These are phyloP conservation scores for Mycena olivaceomarginata DNA, from an alignment of 768 basidiomycete genomes.

Conservation along the genomic window DNA sequence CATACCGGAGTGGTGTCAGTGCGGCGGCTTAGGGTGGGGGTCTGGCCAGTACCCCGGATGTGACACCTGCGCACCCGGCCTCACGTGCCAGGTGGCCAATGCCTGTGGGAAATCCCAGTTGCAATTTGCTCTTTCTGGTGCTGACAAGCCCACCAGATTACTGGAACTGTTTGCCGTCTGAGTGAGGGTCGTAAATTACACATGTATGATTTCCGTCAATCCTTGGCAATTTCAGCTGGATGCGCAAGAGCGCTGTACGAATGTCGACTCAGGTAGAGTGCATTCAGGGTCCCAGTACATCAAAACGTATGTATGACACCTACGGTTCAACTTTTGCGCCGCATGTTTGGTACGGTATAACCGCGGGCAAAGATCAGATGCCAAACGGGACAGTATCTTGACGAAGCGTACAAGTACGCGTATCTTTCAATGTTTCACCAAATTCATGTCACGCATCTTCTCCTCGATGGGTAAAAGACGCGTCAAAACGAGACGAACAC, in stretches of 20 bases:
- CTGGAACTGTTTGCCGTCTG: conserved; percentile 14
- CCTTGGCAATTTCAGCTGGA: conserved; percentile 20
- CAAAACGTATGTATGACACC: not conserved
- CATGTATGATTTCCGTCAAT: conserved; percentile 25
- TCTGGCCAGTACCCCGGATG: conserved; percentile 20
- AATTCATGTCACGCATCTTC: no score
- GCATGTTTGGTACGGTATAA: not conserved
- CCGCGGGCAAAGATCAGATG: not conserved
- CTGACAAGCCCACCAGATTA: conserved; percentile 22
- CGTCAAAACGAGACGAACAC: no score
- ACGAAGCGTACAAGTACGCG: no score
- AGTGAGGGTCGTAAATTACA: conserved; percentile 16
- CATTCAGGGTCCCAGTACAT: not conserved
- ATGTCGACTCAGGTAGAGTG: conserved; percentile 2
- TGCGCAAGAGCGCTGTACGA: conserved; percentile 11
- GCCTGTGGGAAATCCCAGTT: conserved; percentile 15
- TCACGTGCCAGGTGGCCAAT: conserved; percentile 5
- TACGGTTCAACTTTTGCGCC: not conserved
- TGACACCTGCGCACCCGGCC: conserved; percentile 13
- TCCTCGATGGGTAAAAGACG: no score
- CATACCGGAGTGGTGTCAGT: conserved; percentile 25
- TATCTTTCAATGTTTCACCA: no score
- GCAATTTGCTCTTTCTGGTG: conserved; percentile 17
- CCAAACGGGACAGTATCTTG: not conserved
- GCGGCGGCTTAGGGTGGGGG: conserved; percentile 12